Evolutionary conservation across 495 filamentous ascomycete genomes (phyloP), one percentile per base, ranked within the genome.

Genomic region (Amniculicola lignicola): DNA sequence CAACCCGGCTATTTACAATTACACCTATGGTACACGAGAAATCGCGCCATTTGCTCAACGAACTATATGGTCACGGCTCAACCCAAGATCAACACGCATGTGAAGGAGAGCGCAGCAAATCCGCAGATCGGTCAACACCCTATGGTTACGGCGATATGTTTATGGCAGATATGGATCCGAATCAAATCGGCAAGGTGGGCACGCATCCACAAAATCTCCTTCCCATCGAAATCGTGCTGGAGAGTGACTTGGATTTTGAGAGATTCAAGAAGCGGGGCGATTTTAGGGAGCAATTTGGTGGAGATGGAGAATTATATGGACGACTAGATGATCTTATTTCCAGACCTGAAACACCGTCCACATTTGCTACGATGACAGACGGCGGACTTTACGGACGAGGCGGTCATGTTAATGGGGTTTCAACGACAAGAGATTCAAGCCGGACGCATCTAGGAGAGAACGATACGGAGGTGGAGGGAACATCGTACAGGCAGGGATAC

Each of bases 11-110:
- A 80, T 97, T n/a, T 94, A 88, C 72, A 86, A 85, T 92, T 62
- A 95, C 88, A 0, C 92, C 93, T 0, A 96, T 97, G 93, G 91
- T 97, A 14, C 87, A 92, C 59, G 89, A 87, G 25, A 91, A 85
- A 66, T 89, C 90, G 11, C 85, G 88, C 52, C 86, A 89, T 42
- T 77, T 88, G 35, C 78, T 97, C 7, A 41, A 41, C 23, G 43
- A 50, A 16, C 21, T 57, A 21, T 50, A 57, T 22, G 35, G 51
- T 3, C 28, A 45, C 38, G 2, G 21, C 7, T 45, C 40, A 9
- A 21, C 15, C 16, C 7, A 16, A 27, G 52, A 49, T 16, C 21
- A 25, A 1, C 22, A 40, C 23, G 40, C 48, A 7, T 56, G 47
- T 33, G 42, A 47, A 23, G 23, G n/a, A n/a, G 18, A 16, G 18